Evolutionary conservation across 257 asterid species (phyloP).

Genomic region (Ajuga chamaepitys): DNA sequence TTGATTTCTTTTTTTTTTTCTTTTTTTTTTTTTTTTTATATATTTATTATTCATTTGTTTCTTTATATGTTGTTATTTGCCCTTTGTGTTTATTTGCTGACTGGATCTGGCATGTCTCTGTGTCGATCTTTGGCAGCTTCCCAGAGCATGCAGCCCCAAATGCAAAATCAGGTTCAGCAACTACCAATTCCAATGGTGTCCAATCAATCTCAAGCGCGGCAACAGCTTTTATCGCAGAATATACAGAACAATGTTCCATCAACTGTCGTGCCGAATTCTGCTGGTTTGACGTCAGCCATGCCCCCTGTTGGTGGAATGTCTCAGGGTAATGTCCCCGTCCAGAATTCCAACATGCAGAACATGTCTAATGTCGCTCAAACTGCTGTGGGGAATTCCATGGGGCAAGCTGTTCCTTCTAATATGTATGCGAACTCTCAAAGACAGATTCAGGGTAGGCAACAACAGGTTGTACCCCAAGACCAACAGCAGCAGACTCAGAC

Average conservation of each 20-base stretch:
- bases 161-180: constrained; percentile 71
- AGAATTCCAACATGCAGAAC: constrained; percentile 68
- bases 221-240: constrained; percentile 63
- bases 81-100: constrained; percentile 1
- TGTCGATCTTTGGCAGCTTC: constrained; percentile 40
- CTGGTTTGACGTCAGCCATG: constrained; percentile 55
- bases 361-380: constrained; percentile 51
- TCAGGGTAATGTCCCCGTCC: constrained; percentile 61
- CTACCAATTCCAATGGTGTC: constrained; percentile 47
- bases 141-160: constrained; percentile 68
- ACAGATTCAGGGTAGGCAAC: constrained; percentile 73
- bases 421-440: constrained; percentile 74
- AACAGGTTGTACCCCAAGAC: constrained; percentile 56
- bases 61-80: background rate
- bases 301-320: constrained; percentile 52
- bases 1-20: constrained; percentile 13
- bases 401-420: constrained; percentile 68
- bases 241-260: constrained; percentile 59
- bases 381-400: constrained; percentile 58
- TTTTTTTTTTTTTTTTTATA: too few relatives aligned
- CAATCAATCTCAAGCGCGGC: constrained; percentile 77
- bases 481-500: constrained; percentile 79
- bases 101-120: constrained; percentile 7
- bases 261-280: constrained; percentile 57
- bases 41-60: background rate